Evolutionary conservation across 1,284 basidiomycete genomes (phyloP), one percentile per base, ranked within the genome.

Genomic region (Trametes polyzona): DNA sequence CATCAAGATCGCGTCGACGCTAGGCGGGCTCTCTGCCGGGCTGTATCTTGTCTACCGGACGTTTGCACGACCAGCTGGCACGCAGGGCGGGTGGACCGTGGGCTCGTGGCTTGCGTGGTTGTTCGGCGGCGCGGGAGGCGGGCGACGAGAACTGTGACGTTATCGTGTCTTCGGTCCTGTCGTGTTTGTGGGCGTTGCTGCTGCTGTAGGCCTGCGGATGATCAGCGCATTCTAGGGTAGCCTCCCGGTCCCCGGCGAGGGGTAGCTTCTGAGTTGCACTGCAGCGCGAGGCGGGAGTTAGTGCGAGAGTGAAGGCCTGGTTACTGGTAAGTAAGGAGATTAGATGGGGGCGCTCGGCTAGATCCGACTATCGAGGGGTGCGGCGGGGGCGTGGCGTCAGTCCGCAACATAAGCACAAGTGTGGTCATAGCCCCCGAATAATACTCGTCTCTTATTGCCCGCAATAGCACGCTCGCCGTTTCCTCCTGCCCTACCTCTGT

Each of bases 1-100:
- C 69, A 75, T 91, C 57, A 84, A 83, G 41, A 61, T 90, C 61
- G 86, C 87, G 11, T 88, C 89, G 48, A 65, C 89, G 55, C 64
- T 92, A 33, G 88, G 88, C 29, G 88, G 89, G 24, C 76, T 84
- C 61, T 83, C 86, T 36, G 86, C 87, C n/a, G 85, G 84, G 29
- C 63, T 89, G 65, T 74, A 90, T 61, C 79, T 91, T 73, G 70
- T 87, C 50, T 86, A 86, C 72, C 82, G 90, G 73, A 86, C 83
- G 65, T 72, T 89, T 65, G 63, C 83, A 67, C 76, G 83, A 52
- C 86, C 87, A 52, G 85, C 86, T 52, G 81, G 79, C 14, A 68
- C 75, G 32, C 70, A 86, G 29, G 76, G 78, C 56, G 72, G 73
- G 41, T 85, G 86, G 81, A 78, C 71, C 49, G 72, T 81, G 39